Percentiles rank a stretch among this genome's conserved stretches.
Evolutionary conservation across 1,139 yeast genomes (phyloP).

Genomic region (Candida tetrigidarum): DNA sequence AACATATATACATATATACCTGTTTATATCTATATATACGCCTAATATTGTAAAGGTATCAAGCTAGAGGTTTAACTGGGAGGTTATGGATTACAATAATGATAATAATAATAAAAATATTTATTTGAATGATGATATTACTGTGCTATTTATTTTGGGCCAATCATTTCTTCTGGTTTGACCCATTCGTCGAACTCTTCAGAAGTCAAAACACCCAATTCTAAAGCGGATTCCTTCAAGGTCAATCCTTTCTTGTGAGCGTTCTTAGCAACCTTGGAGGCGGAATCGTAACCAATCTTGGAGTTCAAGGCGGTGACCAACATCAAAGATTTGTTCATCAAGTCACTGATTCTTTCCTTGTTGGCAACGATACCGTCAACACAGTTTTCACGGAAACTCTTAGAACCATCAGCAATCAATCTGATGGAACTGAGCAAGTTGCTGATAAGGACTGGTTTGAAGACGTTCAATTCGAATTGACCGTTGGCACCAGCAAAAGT

Average conservation of each 20-base stretch:
- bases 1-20: not conserved
- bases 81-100: not conserved
- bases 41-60: no score
- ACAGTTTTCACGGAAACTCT: conserved; percentile 92
- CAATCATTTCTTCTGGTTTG: conserved; percentile 97
- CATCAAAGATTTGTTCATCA: conserved; percentile 94
- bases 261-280: conserved; percentile 97
- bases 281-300: conserved; percentile 96
- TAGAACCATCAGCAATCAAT: conserved; percentile 84
- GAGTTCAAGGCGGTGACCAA: conserved; percentile 98
- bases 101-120: not conserved
- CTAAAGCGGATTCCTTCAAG: conserved; percentile 91
- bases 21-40: no score
- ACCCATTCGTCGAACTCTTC: conserved; percentile 97
- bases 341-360: conserved; percentile 81
- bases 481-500: conserved; percentile 99
- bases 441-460: conserved; percentile 94
- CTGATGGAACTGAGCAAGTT: conserved; percentile 88
- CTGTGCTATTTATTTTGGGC: conserved; percentile 63
- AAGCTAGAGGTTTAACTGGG: not conserved
- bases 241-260: conserved; percentile 98
- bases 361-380: conserved; percentile 94
- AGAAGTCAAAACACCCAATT: conserved; percentile 78
- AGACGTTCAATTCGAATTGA: conserved; percentile 96
- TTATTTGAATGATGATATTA: conserved; percentile 4